Conservation (phyloP, 305 asterid genomes). For the Fraxinus albicans region DNA sequence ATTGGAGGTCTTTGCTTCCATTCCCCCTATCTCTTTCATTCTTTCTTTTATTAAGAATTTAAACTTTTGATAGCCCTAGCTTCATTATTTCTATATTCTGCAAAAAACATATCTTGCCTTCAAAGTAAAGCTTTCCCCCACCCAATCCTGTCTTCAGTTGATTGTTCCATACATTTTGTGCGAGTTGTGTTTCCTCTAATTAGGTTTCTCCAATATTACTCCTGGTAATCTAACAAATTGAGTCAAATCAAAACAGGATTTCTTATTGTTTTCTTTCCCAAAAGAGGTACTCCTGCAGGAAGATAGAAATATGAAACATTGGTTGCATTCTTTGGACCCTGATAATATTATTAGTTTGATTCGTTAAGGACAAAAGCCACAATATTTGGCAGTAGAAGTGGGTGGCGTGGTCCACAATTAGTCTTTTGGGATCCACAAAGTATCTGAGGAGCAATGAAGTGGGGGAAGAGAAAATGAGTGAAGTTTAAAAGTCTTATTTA, state of each 20-base stretch:
- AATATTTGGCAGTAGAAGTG: background rate
- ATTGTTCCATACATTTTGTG: background rate
- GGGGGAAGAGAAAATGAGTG: background rate
- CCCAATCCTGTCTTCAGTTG: background rate
- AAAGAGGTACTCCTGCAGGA: background rate
- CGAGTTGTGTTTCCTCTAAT: background rate
- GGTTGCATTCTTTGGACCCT: background rate
- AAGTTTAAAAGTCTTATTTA: background rate
- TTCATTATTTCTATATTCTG: background rate
- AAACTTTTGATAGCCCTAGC: background rate
- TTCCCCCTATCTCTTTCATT: background rate
- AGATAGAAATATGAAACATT: background rate
- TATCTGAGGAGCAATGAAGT: background rate
- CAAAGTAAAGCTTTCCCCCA: background rate
- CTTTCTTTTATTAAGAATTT: background rate
- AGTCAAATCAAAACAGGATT: background rate
- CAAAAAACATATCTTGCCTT: background rate
- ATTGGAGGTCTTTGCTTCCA: background rate
- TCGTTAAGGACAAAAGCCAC: background rate
- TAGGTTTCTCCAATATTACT: background rate
- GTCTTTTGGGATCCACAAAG: background rate
- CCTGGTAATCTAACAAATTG: background rate
- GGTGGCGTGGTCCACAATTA: background rate
- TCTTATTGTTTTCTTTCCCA: background rate
- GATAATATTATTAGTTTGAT: background rate